These are phyloP conservation scores for Echinochloa phyllopogon DNA, from an alignment of 176 grass and related monocot species.

Conservation along the genomic window DNA sequence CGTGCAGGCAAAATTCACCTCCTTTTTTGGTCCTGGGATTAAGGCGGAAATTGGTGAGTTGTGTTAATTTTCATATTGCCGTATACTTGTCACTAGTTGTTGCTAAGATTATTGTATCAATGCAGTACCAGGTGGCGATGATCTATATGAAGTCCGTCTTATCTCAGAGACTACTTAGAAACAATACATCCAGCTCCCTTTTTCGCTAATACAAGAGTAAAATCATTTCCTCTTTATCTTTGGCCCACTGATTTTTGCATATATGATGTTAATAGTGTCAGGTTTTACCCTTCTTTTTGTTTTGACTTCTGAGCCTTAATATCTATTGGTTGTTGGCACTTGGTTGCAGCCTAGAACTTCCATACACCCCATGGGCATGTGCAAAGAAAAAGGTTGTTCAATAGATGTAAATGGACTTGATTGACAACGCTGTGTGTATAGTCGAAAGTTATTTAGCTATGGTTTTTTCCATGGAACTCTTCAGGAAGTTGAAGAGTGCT, in stretches of 20 bases:
- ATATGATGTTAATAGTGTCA: slow-evolving; percentile 32
- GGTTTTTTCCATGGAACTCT: background rate
- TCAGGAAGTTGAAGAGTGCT: background rate
- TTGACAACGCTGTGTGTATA: background rate
- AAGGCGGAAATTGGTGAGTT: slow-evolving; percentile 65
- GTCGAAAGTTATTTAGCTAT: background rate
- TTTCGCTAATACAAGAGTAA: background rate
- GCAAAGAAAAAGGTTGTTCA: background rate
- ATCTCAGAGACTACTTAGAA: slow-evolving; percentile 53
- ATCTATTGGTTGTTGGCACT: background rate
- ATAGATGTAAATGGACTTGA: slow-evolving; percentile 41
- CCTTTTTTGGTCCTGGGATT: slow-evolving; percentile 69
- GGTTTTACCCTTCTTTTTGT: background rate
- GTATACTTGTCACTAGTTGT: background rate
- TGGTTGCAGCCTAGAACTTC: background rate
- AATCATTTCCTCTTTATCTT: background rate
- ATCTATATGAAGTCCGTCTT: slow-evolving; percentile 67
- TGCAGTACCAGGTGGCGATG: slow-evolving; percentile 43
- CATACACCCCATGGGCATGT: background rate
- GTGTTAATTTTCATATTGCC: slow-evolving; percentile 16
- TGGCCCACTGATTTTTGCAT: slow-evolving; percentile 37
- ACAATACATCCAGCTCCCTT: background rate
- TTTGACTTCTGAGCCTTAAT: slow-evolving; percentile 27
- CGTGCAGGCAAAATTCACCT: slow-evolving; percentile 60
- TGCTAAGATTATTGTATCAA: slow-evolving; percentile 3